Evolutionary conservation across 140 eudicot genomes (phyloP).

Genomic region (Oenanthe javanica): DNA sequence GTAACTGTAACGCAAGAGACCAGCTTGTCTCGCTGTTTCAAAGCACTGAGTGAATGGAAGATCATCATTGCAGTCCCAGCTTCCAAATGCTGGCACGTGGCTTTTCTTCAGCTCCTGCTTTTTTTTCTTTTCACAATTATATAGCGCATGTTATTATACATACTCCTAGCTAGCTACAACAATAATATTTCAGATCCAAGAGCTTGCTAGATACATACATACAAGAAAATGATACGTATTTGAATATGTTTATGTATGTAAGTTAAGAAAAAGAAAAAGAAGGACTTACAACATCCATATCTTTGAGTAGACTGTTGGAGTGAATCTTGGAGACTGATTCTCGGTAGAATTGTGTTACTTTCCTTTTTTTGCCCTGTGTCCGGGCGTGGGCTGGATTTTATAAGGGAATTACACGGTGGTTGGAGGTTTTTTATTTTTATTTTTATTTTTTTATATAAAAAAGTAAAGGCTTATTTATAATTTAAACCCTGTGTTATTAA

Average conservation of each 20-base stretch:
- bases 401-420: background rate
- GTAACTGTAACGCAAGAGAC: conserved; percentile 53
- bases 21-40: conserved; percentile 78
- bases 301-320: background rate
- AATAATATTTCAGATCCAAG: background rate
- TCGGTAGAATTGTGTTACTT: background rate
- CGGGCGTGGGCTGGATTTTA: background rate
- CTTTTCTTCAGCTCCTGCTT: too few species aligned
- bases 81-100: conserved; percentile 15
- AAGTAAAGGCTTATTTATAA: too few species aligned
- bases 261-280: too few species aligned
- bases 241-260: too few species aligned
- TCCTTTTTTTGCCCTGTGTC: background rate
- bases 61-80: conserved; percentile 80
- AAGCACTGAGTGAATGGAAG: conserved; percentile 91
- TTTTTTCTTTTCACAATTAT: background rate
- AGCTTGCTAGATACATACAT: background rate
- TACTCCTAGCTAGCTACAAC: background rate
- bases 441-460: too few species aligned
- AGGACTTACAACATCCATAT: conserved; percentile 8
- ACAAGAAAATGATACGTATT: background rate
- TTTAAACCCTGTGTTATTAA: too few species aligned
- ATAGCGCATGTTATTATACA: background rate
- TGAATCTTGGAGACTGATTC: conserved; percentile 9
- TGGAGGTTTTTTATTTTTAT: background rate